A percentile compares a stretch with the other conserved stretches of the same genome.
Conservation (phyloP, 495 filamentous ascomycete species). For the Hypoxylon fragiforme region DNA sequence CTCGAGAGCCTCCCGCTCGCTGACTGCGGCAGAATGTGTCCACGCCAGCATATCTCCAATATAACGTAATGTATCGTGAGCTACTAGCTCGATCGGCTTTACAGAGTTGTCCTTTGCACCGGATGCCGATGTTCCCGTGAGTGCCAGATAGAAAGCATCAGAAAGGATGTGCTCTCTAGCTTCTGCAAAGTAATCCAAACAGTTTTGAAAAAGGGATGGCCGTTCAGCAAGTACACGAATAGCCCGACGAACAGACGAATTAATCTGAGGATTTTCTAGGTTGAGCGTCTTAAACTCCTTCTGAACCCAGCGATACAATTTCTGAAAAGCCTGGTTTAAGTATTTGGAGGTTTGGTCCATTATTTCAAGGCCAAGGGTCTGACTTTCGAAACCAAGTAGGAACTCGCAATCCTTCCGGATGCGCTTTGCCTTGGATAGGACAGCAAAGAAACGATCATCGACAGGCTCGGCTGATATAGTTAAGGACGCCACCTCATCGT, state of each 20-base stretch:
- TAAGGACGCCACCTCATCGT: slow-evolving; percentile 71
- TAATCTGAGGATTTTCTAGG: slow-evolving; percentile 93
- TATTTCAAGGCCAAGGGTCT: slow-evolving; percentile 81
- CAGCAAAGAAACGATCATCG: slow-evolving; percentile 80
- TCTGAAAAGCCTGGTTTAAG: slow-evolving; percentile 91
- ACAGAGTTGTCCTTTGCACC: slow-evolving; percentile 55
- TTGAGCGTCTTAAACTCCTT: slow-evolving; percentile 90
- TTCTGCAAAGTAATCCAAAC: slow-evolving; percentile 91
- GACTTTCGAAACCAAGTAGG: slow-evolving; percentile 86
- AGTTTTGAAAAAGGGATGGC: slow-evolving; percentile 88
- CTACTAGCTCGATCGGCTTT: slow-evolving; percentile 92
- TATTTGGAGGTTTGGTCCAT: slow-evolving; percentile 86
- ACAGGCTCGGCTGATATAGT: slow-evolving; percentile 79
- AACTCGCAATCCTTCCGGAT: slow-evolving; percentile 88
- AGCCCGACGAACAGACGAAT: slow-evolving; percentile 78
- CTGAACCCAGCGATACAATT: slow-evolving; percentile 92
- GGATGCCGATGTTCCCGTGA: slow-evolving; percentile 68
- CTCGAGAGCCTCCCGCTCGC: slow-evolving; percentile 90
- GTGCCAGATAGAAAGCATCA: slow-evolving; percentile 85
- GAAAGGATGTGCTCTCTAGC: slow-evolving; percentile 85
- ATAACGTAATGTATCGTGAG: slow-evolving; percentile 90
- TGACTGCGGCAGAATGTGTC: slow-evolving; percentile 91
- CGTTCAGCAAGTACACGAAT: slow-evolving; percentile 87
- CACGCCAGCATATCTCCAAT: slow-evolving; percentile 98
- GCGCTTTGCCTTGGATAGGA: slow-evolving; percentile 79